Conservation (phyloP, 495 filamentous ascomycete species). For the Podospora appendiculata region DNA sequence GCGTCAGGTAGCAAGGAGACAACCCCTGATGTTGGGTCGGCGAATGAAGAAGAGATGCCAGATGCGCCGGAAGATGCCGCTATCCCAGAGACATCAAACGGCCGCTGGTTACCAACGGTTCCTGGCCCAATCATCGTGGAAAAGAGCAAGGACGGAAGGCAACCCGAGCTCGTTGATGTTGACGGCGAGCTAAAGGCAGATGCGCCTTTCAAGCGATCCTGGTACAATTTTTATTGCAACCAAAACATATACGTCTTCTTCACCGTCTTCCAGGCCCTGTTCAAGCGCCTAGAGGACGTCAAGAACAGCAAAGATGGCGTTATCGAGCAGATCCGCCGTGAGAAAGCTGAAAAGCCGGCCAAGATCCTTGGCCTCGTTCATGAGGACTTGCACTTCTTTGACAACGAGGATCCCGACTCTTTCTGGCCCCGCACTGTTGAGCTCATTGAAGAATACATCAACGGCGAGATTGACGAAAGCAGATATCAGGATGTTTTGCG, state of each 20-base stretch:
- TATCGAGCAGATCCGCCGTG: conserved; percentile 59
- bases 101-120: conserved; percentile 44
- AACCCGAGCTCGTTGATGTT: conserved; percentile 28
- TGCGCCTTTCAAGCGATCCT: conserved; percentile 67
- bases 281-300: conserved; percentile 71
- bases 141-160: conserved; percentile 26
- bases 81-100: conserved; percentile 44
- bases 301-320: conserved; percentile 71
- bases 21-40: conserved; percentile 72
- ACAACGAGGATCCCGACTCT: conserved; percentile 30
- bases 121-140: conserved; percentile 40
- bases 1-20: conserved; percentile 72
- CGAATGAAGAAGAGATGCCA: conserved; percentile 57
- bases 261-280: conserved; percentile 80
- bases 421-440: conserved; percentile 53
- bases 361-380: conserved; percentile 66
- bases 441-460: conserved; percentile 75
- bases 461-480: conserved; percentile 67
- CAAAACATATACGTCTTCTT: conserved; percentile 88
- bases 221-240: conserved; percentile 84
- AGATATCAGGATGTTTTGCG: conserved; percentile 85
- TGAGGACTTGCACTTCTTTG: conserved; percentile 37
- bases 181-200: conserved; percentile 67
- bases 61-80: conserved; percentile 40
- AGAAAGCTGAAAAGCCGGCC: conserved; percentile 66